Conservation (phyloP, 495 filamentous ascomycete genomes). For the Neurospora sp. region DNA sequence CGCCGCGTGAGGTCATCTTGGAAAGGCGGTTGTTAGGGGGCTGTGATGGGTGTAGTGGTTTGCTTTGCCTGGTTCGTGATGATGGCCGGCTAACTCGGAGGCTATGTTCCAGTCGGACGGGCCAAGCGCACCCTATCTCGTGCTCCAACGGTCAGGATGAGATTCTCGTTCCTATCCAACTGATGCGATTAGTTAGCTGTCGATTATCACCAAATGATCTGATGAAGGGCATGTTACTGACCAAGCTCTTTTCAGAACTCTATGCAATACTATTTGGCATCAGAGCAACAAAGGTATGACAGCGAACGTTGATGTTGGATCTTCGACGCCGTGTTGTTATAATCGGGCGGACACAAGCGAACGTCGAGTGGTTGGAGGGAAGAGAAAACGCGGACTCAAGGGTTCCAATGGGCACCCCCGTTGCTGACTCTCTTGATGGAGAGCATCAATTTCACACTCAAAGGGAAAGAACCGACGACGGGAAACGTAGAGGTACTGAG, state of each 20-base stretch:
- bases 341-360: background rate
- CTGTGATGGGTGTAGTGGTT: background rate
- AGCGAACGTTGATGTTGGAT: background rate
- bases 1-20: background rate
- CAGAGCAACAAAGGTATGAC: background rate
- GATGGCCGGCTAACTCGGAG: background rate
- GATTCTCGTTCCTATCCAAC: background rate
- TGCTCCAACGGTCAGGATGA: background rate
- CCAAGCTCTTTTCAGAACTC: background rate
- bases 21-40: background rate
- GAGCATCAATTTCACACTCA: background rate
- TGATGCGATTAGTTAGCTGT: background rate
- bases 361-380: background rate
- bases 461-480: background rate
- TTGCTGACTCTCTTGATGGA: background rate
- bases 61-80: background rate
- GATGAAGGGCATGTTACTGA: background rate
- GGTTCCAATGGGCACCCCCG: background rate
- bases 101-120: background rate
- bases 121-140: background rate
- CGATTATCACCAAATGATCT: background rate
- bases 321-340: background rate
- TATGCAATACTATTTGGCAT: background rate
- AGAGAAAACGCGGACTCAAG: background rate
- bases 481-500: background rate